Base-by-base conservation (phyloP, 352 stramenopile genomes). In the Phytopythium ostracodes region DNA sequence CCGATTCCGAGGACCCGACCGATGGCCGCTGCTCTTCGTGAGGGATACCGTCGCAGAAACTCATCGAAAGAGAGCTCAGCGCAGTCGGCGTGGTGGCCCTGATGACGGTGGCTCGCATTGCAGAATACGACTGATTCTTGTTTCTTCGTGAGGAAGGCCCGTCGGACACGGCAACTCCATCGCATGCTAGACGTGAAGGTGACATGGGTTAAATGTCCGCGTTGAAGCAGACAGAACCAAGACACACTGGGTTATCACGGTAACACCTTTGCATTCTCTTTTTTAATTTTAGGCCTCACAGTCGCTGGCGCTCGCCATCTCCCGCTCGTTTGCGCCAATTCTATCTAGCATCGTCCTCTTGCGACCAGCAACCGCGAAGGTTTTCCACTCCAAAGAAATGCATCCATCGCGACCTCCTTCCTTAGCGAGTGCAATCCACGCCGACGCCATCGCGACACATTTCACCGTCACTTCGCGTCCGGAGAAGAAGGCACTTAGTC, bases 401-500 rank as follows among this genome's bases (percentile, higher is more conserved):
- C 42, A 49, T 50, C 43, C 43, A 25, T 55, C 49, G 62, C 56
- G 47, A 59, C 56, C 24, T 59, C 63, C 24, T 25, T 47, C 12
- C 31, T 31, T 24, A 59, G 53, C 53, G 53, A 59, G 53, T 59
- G 53, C 53, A 59, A 59, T 59, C 53, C 53, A 59, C 53, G 53
- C 53, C 24, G 35, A 59, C 53, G 53, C 53, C 53, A 47, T 44
- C 53, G 27, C 56, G 56, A 38, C 20, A 42, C 56, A 10, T 27
- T 31, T 43, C 25, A 44, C 55, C 55, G 25, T 18, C n/a, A 52
- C 55, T 52, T 7, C 25, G 1, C 4, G 25, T 38, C 27, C n/a
- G n/a, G n/a, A 22, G 25, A 27, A 35, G 14, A 56, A 29, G 15
- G 25, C 38, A 40, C 56, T 87, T 81, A 92, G 71, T 92, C 82